These are phyloP conservation scores for Mallotus repandus DNA, from an alignment of 441 rosid species.

Conservation along the genomic window DNA sequence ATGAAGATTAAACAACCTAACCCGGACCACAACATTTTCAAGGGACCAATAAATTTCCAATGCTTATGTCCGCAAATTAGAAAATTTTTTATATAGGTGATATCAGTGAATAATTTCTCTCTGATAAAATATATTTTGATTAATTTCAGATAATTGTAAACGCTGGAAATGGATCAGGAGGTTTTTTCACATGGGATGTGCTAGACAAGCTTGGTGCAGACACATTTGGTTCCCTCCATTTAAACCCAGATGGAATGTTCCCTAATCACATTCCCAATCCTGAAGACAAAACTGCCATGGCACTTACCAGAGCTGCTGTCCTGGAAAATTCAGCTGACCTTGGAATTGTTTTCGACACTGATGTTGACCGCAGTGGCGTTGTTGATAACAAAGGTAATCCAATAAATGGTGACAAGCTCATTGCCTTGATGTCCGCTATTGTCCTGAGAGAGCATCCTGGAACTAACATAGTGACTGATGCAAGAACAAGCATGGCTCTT, in stretches of 20 bases:
- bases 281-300: constrained; percentile 82
- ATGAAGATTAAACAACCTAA: too few species aligned
- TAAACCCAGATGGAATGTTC: constrained; percentile 89
- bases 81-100: too few species aligned
- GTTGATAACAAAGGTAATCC: constrained; percentile 80
- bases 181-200: constrained; percentile 87
- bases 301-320: constrained; percentile 74
- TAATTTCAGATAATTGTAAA: constrained; percentile 72
- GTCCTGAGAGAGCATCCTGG: constrained; percentile 78
- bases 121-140: background rate
- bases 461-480: constrained; percentile 83
- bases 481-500: constrained; percentile 81
- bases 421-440: constrained; percentile 82
- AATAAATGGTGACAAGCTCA: constrained; percentile 84
- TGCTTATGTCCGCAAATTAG: too few species aligned
- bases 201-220: constrained; percentile 90
- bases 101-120: background rate
- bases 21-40: too few species aligned
- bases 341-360: constrained; percentile 92
- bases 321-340: constrained; percentile 72
- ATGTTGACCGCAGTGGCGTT: constrained; percentile 89
- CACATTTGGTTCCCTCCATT: constrained; percentile 79
- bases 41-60: too few species aligned
- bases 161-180: constrained; percentile 94
- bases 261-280: constrained; percentile 96